Base-by-base conservation (phyloP, 2,329 filamentous ascomycete species). In the Purpureocillium lavendulum region DNA sequence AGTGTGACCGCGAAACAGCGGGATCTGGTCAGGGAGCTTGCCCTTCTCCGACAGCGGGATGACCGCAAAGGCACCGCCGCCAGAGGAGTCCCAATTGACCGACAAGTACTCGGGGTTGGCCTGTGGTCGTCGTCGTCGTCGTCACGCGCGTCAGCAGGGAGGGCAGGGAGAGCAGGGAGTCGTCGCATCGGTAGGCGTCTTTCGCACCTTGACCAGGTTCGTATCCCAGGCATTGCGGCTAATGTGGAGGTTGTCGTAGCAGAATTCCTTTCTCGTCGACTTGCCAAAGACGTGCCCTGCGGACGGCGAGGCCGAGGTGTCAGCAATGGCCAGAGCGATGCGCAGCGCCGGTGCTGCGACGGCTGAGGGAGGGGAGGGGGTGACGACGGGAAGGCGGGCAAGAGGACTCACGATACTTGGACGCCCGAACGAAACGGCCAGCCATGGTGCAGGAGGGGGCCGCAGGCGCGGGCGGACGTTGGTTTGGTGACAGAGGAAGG, bases 141-240 rank as follows among this genome's bases (percentile, higher is more conserved):
- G 39, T 26, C 21, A 15, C 34, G 26, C 26, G 7, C 26, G 26
- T 30, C 29, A 12, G 29, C n/a, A 12, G 29, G 11, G n/a, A 30
- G 29, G 11, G n/a, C n/a, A n/a, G 13, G 29, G 29, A 36, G 26
- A 32, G 35, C 15, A 38, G 30, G 16, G 16, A 11, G 21, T 26
- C 21, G 21, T 26, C 21, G 21, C 21, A 30, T 14, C 11, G n/a
- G 7, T 6, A 7, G 29, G 11, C 11, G 29, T 13, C 18, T 18
- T 10, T 40, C 73, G 62, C 64, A 94, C 88, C 83, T 97, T 97
- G 69, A 97, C 77, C 58, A 98, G 71, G 70, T 98, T 98, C 57
- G 89, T 96, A 65, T 98, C 92, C 92, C 92, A 98, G 40, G 92
- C 92, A 80, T 98, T 98, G 66, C 84, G 87, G 58, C 88, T 96